Conservation (phyloP, 768 basidiomycete genomes). For the Auricularia auricula-judae region DNA sequence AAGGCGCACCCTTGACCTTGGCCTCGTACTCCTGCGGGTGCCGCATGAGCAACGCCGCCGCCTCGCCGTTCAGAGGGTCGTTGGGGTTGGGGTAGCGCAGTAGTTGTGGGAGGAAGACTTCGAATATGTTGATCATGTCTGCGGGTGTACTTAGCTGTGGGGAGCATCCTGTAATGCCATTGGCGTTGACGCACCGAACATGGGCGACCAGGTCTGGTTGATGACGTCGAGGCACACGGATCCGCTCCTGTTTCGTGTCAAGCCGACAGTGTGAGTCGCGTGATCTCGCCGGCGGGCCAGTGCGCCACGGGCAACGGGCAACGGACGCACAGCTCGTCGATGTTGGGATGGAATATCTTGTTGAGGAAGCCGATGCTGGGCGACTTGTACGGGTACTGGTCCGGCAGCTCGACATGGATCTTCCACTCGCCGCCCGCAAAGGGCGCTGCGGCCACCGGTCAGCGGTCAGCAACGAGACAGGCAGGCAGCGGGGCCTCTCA, state of each 20-base stretch:
- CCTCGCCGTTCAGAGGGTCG: conserved; percentile 96
- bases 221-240: conserved; percentile 98
- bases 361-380: conserved; percentile 99
- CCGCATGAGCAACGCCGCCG: conserved; percentile 92
- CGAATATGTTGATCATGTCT: conserved; percentile 99
- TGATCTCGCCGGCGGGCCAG: conserved; percentile 7
- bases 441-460: conserved; percentile 47
- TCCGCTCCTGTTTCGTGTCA: conserved; percentile 55
- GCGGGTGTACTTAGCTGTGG: neutral
- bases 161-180: neutral
- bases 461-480: neutral
- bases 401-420: conserved; percentile 97
- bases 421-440: conserved; percentile 99
- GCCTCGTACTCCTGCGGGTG: conserved; percentile 93
- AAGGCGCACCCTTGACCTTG: conserved; percentile 73
- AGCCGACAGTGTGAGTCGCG: neutral
- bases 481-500: conserved; percentile 29
- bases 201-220: conserved; percentile 99
- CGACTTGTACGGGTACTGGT: conserved; percentile 98
- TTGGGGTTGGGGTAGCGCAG: conserved; percentile 97
- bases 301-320: conserved; percentile 3
- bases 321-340: conserved; percentile 85
- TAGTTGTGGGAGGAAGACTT: conserved; percentile 94
- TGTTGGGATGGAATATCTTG: conserved; percentile 99
- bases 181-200: conserved; percentile 70